phyloP scores from a whole-genome alignment of 345 rosid species.

The Acer campestre region DNA sequence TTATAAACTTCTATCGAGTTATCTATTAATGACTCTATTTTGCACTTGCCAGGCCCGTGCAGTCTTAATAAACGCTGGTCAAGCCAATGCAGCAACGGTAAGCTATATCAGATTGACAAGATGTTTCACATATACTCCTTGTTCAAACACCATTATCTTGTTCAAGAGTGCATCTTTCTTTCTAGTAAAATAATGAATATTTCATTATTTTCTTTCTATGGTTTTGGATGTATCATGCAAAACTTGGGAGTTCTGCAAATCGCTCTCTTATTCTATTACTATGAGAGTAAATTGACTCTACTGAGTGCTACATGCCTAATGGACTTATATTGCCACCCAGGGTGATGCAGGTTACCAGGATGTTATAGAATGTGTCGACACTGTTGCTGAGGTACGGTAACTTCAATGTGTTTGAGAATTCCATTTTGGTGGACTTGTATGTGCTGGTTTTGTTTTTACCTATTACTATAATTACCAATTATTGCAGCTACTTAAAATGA shows the following conservation, averaged over 20 bases:
- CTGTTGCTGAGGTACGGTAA: constrained; percentile 60
- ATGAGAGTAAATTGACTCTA: background rate
- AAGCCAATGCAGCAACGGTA: constrained; percentile 99
- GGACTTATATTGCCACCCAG: constrained; percentile 40
- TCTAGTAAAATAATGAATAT: background rate
- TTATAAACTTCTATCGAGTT: background rate
- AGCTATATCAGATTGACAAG: constrained; percentile 26
- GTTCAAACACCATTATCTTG: background rate
- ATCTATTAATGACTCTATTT: constrained; percentile 7
- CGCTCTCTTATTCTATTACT: background rate
- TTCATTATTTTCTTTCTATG: background rate
- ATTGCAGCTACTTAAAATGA: constrained; percentile 64
- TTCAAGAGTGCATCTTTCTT: background rate
- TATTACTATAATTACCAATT: constrained; percentile 7
- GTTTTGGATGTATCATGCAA: background rate
- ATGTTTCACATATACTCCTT: constrained; percentile 19
- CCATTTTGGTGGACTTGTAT: constrained; percentile 9
- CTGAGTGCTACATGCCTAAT: constrained; percentile 17
- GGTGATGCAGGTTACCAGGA: constrained; percentile 96
- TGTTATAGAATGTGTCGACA: constrained; percentile 68
- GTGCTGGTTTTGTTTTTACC: background rate
- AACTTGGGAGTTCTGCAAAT: constrained; percentile 8
- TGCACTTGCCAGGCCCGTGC: constrained; percentile 73
- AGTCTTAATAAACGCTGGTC: constrained; percentile 94
- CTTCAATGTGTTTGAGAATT: constrained; percentile 2